These are phyloP conservation scores for Mycena leptocephala DNA, from an alignment of 768 basidiomycete genomes.

Conservation along the genomic window DNA sequence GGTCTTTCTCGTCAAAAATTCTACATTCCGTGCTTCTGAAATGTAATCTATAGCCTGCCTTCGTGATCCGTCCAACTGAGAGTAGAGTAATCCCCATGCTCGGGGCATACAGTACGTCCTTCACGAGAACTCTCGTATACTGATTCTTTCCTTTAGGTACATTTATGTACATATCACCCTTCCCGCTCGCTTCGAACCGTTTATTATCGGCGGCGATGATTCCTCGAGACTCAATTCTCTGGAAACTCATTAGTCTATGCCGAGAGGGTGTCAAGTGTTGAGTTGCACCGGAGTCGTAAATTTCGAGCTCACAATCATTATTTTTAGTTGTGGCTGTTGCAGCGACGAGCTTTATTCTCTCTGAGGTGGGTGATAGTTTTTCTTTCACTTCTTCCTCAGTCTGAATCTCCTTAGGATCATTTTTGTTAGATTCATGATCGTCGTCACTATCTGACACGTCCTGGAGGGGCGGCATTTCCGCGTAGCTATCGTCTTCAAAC, in stretches of 20 bases:
- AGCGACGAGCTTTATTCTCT: not conserved
- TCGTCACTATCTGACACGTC: conserved; percentile 10
- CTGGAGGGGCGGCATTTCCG: not conserved
- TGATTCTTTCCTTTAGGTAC: conserved; percentile 42
- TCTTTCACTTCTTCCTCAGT: not conserved
- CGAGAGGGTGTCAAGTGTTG: conserved; percentile 53
- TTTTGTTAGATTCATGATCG: not conserved
- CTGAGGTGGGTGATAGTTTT: conserved; percentile 10
- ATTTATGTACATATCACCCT: conserved; percentile 46
- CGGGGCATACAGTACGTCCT: conserved; percentile 50
- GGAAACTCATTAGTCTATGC: conserved; percentile 47
- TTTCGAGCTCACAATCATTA: conserved; percentile 36
- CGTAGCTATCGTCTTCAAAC: not conserved
- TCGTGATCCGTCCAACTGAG: conserved; percentile 46
- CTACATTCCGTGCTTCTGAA: conserved; percentile 43
- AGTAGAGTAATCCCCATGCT: conserved; percentile 49
- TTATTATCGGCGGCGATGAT: conserved; percentile 1
- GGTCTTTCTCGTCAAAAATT: conserved; percentile 32
- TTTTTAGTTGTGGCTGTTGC: not conserved
- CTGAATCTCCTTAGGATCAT: not conserved
- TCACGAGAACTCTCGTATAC: conserved; percentile 41
- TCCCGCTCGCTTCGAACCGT: conserved; percentile 42
- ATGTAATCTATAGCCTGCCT: conserved; percentile 40
- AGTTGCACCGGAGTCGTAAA: conserved; percentile 50
- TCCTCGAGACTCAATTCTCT: conserved; percentile 30